Percentiles rank a stretch among this genome's conserved stretches.
These are phyloP conservation scores for Lactarius tabidus DNA, from an alignment of 768 basidiomycete species.

Conservation along the genomic window DNA sequence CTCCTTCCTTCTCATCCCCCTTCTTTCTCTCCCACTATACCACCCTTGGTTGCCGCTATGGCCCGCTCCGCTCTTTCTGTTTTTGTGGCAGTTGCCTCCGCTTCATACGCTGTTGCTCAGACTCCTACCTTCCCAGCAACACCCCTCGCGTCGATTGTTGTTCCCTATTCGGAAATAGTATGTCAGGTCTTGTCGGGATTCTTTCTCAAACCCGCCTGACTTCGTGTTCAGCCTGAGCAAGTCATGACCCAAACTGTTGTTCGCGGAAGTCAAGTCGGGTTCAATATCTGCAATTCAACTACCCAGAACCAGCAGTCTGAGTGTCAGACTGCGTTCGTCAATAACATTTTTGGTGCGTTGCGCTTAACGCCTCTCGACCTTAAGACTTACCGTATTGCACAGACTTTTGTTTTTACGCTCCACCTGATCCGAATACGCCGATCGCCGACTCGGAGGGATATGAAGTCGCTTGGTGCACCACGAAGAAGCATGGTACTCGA, in stretches of 20 bases:
- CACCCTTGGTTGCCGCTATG: slow-evolving; percentile 28
- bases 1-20: slow-evolving; percentile 3
- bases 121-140: slow-evolving; percentile 26
- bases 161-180: slow-evolving; percentile 29
- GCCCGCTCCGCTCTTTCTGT: slow-evolving; percentile 36
- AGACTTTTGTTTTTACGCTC: slow-evolving; percentile 74
- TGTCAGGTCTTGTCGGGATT: slow-evolving; percentile 1
- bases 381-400: neutral
- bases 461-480: slow-evolving; percentile 74
- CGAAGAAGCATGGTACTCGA: slow-evolving; percentile 68
- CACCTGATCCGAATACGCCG: slow-evolving; percentile 45
- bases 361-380: neutral
- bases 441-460: slow-evolving; percentile 66
- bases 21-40: too few species aligned
- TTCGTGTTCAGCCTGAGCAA: slow-evolving; percentile 54
- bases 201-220: neutral
- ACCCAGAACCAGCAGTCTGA: slow-evolving; percentile 56
- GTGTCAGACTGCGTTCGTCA: slow-evolving; percentile 69
- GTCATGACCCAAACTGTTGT: slow-evolving; percentile 39
- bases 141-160: slow-evolving; percentile 31
- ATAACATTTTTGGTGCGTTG: slow-evolving; percentile 45
- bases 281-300: slow-evolving; percentile 64
- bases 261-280: slow-evolving; percentile 60
- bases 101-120: slow-evolving; percentile 29
- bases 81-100: slow-evolving; percentile 32